A percentile compares a stretch with the other conserved stretches of the same genome.
Conservation (phyloP, 139 green algal genomes). For the Picochlorum sp. region DNA sequence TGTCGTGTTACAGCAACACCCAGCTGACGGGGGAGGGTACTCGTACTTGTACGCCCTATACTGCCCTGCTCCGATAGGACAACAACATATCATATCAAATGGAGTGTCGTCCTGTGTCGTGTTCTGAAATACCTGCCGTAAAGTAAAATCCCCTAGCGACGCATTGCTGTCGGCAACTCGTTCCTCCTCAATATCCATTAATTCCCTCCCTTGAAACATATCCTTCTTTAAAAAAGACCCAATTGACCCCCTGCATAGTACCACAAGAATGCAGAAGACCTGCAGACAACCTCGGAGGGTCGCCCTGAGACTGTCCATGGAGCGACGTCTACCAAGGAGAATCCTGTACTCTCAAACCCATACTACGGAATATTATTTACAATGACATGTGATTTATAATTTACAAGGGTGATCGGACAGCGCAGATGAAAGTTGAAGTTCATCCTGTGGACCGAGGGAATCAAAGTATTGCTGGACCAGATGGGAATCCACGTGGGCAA, state of each 20-base stretch:
- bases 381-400: conserved; percentile 7
- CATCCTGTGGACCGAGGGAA: conserved; percentile 11
- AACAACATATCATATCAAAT: neutral
- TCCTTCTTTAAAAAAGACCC: no score
- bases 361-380: no score
- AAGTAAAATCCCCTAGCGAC: no score
- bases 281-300: no score
- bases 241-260: no score
- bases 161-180: no score
- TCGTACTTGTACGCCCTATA: neutral
- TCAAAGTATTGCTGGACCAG: neutral
- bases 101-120: neutral
- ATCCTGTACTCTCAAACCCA: no score
- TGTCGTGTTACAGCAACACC: neutral
- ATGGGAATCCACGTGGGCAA: conserved; percentile 31
- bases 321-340: no score
- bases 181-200: no score
- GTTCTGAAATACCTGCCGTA: neutral
- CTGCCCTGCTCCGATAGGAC: neutral
- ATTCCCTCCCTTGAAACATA: no score
- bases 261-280: no score
- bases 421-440: conserved; percentile 25
- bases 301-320: no score
- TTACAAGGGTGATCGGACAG: neutral
- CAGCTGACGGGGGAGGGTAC: neutral